Conservation (phyloP, 306 rosid species). For the Ormosia semicastrata region DNA sequence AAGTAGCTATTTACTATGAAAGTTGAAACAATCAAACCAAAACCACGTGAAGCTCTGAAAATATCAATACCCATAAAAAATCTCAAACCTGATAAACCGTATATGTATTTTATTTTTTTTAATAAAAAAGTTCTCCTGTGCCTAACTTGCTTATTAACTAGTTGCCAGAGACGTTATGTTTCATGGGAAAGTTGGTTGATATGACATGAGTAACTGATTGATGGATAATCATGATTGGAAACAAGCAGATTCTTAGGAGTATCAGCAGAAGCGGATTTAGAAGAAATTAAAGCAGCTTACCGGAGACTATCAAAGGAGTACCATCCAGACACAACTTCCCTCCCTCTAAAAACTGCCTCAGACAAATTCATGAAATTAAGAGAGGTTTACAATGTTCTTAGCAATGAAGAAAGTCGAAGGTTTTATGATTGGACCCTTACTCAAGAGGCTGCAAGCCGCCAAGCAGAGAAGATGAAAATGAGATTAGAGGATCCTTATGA, state of each 20-base stretch:
- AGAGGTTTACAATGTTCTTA: constrained; percentile 63
- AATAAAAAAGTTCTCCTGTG: too few relatives aligned
- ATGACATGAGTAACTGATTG: not conserved
- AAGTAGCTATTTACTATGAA: too few relatives aligned
- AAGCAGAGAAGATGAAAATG: constrained; percentile 65
- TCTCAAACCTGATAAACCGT: too few relatives aligned
- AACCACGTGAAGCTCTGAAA: too few relatives aligned
- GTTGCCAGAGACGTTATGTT: too few relatives aligned
- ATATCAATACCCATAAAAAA: too few relatives aligned
- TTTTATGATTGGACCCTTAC: constrained; percentile 93
- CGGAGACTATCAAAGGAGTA: constrained; percentile 81
- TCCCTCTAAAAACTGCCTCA: constrained; percentile 80
- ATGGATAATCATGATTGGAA: not conserved
- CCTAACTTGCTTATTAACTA: too few relatives aligned
- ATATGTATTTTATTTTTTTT: too few relatives aligned
- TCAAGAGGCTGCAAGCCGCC: constrained; percentile 83
- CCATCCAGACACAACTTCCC: constrained; percentile 98
- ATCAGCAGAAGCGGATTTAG: constrained; percentile 61
- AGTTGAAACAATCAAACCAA: too few relatives aligned
- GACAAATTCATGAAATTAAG: constrained; percentile 73
- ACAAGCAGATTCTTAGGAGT: constrained; percentile 76
- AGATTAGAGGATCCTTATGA: constrained; percentile 74
- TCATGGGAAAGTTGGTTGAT: not conserved
- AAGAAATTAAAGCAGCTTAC: constrained; percentile 81
- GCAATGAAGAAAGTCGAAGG: constrained; percentile 64